These are phyloP conservation scores for Penicillium sp. DNA, from an alignment of 2,329 filamentous ascomycete species.

Conservation along the genomic window DNA sequence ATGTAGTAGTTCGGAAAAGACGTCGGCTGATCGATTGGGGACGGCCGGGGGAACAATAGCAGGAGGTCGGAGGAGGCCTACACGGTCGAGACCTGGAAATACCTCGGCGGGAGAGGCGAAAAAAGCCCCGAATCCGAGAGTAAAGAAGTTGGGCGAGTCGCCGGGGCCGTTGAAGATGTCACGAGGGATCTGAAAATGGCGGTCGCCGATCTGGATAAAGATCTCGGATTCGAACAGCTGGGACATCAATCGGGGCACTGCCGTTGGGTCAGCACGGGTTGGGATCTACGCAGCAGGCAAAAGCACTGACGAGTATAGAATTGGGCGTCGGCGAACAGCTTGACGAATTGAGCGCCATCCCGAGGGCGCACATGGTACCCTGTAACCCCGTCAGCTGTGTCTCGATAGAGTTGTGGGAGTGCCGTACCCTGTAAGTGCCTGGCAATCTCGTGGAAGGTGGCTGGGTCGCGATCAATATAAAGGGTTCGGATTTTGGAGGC, in stretches of 20 bases:
- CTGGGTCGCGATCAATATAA: slow-evolving; percentile 91
- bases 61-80: slow-evolving; percentile 77
- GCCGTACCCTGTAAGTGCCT: slow-evolving; percentile 72
- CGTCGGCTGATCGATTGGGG: slow-evolving; percentile 75
- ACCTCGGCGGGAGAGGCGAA: slow-evolving; percentile 76
- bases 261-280: background rate
- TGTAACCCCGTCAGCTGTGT: slow-evolving; percentile 20
- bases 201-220: slow-evolving; percentile 84
- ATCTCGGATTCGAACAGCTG: slow-evolving; percentile 90
- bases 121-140: slow-evolving; percentile 83
- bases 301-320: slow-evolving; percentile 74
- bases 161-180: slow-evolving; percentile 82
- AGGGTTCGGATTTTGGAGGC: slow-evolving; percentile 68
- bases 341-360: slow-evolving; percentile 84
- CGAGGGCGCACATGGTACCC: slow-evolving; percentile 81
- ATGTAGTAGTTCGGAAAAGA: slow-evolving; percentile 78
- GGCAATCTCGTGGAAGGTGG: slow-evolving; percentile 84
- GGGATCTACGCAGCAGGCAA: background rate
- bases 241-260: slow-evolving; percentile 83
- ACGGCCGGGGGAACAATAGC: slow-evolving; percentile 80
- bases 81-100: slow-evolving; percentile 80
- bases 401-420: background rate
- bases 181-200: slow-evolving; percentile 84
- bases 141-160: slow-evolving; percentile 95
- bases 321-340: slow-evolving; percentile 88